These are phyloP conservation scores for Corylus heterophylla DNA, from an alignment of 306 rosid genomes.

Conservation along the genomic window DNA sequence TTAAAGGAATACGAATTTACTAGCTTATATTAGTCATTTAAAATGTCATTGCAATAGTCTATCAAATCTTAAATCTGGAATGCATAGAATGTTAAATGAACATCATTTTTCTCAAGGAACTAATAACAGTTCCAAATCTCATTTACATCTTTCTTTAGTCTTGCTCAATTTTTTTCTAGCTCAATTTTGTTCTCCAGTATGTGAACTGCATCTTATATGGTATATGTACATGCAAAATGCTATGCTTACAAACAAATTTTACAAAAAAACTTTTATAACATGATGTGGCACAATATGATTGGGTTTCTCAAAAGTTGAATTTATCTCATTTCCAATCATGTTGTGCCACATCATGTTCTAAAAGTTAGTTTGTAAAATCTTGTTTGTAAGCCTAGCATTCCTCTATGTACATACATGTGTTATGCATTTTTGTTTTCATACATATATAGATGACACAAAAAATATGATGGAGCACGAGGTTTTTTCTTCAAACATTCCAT, in stretches of 20 bases:
- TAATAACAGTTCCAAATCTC: background rate
- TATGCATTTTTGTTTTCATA: background rate
- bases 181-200: background rate
- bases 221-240: background rate
- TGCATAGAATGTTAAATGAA: background rate
- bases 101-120: background rate
- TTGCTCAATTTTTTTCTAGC: background rate
- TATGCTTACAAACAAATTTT: no score
- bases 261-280: no score
- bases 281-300: no score
- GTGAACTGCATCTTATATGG: background rate
- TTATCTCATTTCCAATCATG: no score
- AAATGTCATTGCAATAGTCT: background rate
- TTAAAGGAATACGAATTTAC: background rate
- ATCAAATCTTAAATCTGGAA: background rate
- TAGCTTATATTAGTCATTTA: background rate
- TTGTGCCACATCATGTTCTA: no score
- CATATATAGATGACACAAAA: background rate
- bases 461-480: background rate
- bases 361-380: no score
- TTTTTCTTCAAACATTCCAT: background rate
- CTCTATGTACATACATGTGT: background rate
- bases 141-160: constrained; percentile 2
- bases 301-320: no score
- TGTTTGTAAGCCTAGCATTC: no score